Percentiles rank a stretch among this genome's conserved stretches.
These are phyloP conservation scores for Pseudogymnoascus sp. DNA, from an alignment of 2,329 filamentous ascomycete genomes.

Conservation along the genomic window DNA sequence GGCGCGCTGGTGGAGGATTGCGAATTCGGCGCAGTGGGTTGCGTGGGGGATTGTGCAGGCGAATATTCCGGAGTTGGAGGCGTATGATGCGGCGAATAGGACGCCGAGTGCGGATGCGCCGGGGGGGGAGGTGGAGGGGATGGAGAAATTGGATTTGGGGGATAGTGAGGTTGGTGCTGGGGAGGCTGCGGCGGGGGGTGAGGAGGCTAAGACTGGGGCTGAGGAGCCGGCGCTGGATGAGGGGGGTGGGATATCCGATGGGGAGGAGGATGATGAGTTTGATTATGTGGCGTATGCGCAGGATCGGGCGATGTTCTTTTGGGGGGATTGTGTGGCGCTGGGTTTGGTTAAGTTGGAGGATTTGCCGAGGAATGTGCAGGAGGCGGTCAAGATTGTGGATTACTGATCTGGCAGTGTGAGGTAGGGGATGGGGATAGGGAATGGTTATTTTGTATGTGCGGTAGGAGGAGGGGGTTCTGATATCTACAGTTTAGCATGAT, in stretches of 20 bases:
- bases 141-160: constrained; percentile 18
- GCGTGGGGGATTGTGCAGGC: constrained; percentile 97
- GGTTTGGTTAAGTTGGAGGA: constrained; percentile 70
- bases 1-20: constrained; percentile 74
- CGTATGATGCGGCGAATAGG: constrained; percentile 33
- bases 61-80: constrained; percentile 66
- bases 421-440: neutral
- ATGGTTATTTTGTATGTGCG: neutral
- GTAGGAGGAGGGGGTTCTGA: neutral
- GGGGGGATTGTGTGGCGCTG: constrained; percentile 76
- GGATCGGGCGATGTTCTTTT: constrained; percentile 85
- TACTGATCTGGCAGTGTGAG: constrained; percentile 39
- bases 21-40: constrained; percentile 85
- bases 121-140: neutral
- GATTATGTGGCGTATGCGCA: constrained; percentile 91
- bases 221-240: constrained; percentile 13
- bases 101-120: neutral
- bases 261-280: constrained; percentile 59
- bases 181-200: neutral
- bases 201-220: constrained; percentile 18
- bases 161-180: constrained; percentile 13
- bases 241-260: constrained; percentile 17
- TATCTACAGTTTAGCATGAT: neutral
- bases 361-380: constrained; percentile 58
- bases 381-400: constrained; percentile 61